phyloP scores from a whole-genome alignment of 2,329 filamentous ascomycete species.

The Curvularia sp. region DNA sequence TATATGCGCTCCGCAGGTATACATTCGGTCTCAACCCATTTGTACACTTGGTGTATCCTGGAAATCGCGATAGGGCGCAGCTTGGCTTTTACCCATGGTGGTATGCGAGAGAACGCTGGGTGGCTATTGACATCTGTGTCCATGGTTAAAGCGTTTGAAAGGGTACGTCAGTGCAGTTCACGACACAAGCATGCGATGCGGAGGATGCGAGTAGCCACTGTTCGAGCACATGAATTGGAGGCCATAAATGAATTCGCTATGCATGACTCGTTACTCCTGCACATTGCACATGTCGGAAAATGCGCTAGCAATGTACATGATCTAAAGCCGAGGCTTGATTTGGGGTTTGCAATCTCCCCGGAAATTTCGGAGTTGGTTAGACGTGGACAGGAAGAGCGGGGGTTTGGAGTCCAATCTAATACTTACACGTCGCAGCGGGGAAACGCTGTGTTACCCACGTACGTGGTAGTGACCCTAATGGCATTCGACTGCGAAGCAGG shows the following conservation, averaged over 20 bases:
- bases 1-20: conserved; percentile 54
- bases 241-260: conserved; percentile 12
- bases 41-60: conserved; percentile 53
- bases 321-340: conserved; percentile 8
- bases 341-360: conserved; percentile 25
- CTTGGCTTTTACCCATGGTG: conserved; percentile 59
- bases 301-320: conserved; percentile 25
- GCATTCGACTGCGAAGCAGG: not conserved
- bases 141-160: conserved; percentile 28
- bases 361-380: conserved; percentile 39
- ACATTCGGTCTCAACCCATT: conserved; percentile 56
- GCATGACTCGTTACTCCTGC: conserved; percentile 30
- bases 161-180: not conserved
- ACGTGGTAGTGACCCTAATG: not conserved
- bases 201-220: conserved; percentile 9
- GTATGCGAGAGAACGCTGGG: conserved; percentile 50
- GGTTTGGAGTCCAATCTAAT: conserved; percentile 14
- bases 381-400: conserved; percentile 18
- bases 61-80: conserved; percentile 55
- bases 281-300: conserved; percentile 15
- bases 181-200: not conserved
- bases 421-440: not conserved
- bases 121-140: conserved; percentile 35
- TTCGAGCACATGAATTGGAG: conserved; percentile 6
- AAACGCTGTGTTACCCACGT: conserved; percentile 5